Evolutionary conservation across 1,284 basidiomycete species (phyloP).

Genomic region (Boletus hoseneyae): DNA sequence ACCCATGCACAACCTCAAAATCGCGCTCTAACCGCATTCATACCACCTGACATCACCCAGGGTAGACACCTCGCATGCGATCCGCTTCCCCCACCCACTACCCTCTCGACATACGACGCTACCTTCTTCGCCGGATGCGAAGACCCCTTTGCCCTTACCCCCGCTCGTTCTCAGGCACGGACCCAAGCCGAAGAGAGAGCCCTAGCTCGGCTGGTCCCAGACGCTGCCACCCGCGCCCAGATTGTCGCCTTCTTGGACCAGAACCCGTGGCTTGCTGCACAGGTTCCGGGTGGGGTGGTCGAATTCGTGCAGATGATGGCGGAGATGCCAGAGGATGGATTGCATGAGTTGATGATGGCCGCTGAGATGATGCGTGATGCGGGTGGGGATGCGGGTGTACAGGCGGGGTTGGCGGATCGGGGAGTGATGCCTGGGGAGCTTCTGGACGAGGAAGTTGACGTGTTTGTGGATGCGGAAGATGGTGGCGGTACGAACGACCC

Average conservation of each 20-base stretch:
- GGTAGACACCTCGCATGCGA: slow-evolving; percentile 70
- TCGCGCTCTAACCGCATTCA: slow-evolving; percentile 59
- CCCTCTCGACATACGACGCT: slow-evolving; percentile 60
- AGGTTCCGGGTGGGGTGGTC: slow-evolving; percentile 61
- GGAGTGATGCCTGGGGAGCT: slow-evolving; percentile 37
- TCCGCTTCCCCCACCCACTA: slow-evolving; percentile 68
- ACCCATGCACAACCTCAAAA: slow-evolving; percentile 42
- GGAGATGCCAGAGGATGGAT: slow-evolving; percentile 54
- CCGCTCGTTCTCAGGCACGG: slow-evolving; percentile 37
- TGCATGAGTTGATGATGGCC: slow-evolving; percentile 56
- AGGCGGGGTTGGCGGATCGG: slow-evolving; percentile 38
- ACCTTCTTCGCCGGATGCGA: slow-evolving; percentile 68
- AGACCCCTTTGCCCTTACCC: slow-evolving; percentile 40
- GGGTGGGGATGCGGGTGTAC: slow-evolving; percentile 35
- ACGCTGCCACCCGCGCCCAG: slow-evolving; percentile 52
- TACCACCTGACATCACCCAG: slow-evolving; percentile 54
- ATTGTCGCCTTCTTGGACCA: slow-evolving; percentile 40
- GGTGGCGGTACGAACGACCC: slow-evolving; percentile 14
- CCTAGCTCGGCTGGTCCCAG: slow-evolving; percentile 55
- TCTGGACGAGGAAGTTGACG: slow-evolving; percentile 17
- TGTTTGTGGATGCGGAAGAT: slow-evolving; percentile 26
- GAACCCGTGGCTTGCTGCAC: slow-evolving; percentile 41
- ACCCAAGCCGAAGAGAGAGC: slow-evolving; percentile 46
- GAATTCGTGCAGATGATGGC: slow-evolving; percentile 59
- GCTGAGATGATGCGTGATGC: slow-evolving; percentile 36